Percentiles rank a stretch among this genome's conserved stretches.
phyloP scores from a whole-genome alignment of 2,329 filamentous ascomycete species.

The Paracorniculantispora psalliotae region DNA sequence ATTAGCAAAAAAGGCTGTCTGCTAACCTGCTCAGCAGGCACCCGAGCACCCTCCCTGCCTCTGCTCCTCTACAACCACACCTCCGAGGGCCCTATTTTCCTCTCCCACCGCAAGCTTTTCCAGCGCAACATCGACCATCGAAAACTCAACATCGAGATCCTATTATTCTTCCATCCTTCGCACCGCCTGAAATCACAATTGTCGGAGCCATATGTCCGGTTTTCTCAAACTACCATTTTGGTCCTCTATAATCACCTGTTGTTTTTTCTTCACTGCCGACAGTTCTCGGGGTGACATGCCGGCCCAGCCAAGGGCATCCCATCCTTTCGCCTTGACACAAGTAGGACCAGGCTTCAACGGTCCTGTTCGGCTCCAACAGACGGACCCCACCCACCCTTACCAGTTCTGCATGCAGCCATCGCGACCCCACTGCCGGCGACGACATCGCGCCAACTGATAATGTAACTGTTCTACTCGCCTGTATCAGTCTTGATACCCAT shows the following conservation, averaged over 20 bases:
- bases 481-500: neutral
- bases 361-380: neutral
- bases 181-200: neutral
- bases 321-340: neutral
- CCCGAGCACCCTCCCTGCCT: neutral
- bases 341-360: neutral
- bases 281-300: neutral
- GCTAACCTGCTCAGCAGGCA: neutral
- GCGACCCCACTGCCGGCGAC: conserved; percentile 2
- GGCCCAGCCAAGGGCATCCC: neutral
- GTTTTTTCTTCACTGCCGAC: neutral
- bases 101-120: neutral
- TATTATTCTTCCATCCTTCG: neutral
- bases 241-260: neutral
- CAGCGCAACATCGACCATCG: neutral
- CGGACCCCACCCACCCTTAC: neutral
- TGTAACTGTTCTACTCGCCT: too few species aligned
- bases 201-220: neutral
- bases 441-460: neutral
- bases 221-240: neutral
- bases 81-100: neutral
- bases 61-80: neutral
- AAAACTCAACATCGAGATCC: conserved; percentile 5
- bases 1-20: neutral
- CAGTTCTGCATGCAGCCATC: conserved; percentile 3